Conservation (phyloP, 257 asterid genomes). For the Coffea eugenioides region DNA sequence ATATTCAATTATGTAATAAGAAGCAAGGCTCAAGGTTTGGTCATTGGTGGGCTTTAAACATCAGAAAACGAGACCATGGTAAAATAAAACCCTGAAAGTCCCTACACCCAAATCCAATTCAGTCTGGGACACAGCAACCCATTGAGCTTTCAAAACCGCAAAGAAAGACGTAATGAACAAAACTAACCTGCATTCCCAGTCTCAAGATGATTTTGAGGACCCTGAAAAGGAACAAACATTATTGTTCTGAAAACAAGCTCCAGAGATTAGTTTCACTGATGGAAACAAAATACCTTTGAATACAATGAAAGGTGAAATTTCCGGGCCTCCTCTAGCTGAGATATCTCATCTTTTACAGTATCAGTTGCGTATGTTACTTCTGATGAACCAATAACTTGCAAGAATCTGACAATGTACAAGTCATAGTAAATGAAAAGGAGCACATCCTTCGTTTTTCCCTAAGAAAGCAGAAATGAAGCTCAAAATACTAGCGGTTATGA, state of each 20-base stretch:
- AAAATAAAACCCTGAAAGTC: background rate
- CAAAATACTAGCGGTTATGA: conserved; percentile 18
- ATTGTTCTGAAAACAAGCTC: conserved; percentile 6
- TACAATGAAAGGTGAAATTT: conserved; percentile 72
- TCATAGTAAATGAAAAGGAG: conserved; percentile 16
- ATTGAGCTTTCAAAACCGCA: background rate
- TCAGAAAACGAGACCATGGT: background rate
- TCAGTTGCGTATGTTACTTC: conserved; percentile 43
- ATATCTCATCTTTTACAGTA: conserved; percentile 63
- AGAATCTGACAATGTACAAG: conserved; percentile 53
- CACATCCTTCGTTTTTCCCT: background rate
- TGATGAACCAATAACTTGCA: conserved; percentile 61
- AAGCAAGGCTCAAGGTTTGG: background rate
- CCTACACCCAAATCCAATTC: background rate
- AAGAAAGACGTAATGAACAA: background rate
- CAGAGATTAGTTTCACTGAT: conserved; percentile 14
- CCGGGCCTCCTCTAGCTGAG: conserved; percentile 87
- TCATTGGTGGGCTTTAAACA: background rate
- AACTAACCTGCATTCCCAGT: conserved; percentile 51
- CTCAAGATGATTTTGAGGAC: conserved; percentile 34
- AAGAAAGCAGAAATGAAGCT: conserved; percentile 18
- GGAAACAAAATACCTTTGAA: conserved; percentile 51
- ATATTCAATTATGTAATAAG: background rate
- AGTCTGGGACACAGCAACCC: background rate
- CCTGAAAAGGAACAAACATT: conserved; percentile 42